Percentiles rank a stretch among this genome's conserved stretches.
These are phyloP conservation scores for Penstemon newberryi DNA, from an alignment of 257 asterid species.

Conservation along the genomic window DNA sequence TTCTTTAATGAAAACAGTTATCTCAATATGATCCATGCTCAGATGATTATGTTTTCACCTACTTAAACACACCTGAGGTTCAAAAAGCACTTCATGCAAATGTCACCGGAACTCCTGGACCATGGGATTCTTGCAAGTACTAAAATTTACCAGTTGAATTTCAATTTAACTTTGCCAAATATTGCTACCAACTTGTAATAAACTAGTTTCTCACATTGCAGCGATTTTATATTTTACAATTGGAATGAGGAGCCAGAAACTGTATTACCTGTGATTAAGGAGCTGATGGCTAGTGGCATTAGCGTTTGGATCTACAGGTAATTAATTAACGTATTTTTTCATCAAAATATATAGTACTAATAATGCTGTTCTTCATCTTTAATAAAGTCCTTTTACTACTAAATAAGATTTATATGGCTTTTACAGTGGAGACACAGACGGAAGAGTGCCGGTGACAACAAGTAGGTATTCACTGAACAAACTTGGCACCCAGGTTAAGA, in stretches of 20 bases:
- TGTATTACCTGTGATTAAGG: conserved; percentile 47
- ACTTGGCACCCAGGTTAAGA: conserved; percentile 39
- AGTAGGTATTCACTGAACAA: conserved; percentile 54
- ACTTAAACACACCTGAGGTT: conserved; percentile 47
- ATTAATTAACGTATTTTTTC: not conserved
- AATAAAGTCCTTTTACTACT: not conserved
- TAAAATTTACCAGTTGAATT: not conserved
- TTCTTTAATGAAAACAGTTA: not conserved
- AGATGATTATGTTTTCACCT: conserved; percentile 29
- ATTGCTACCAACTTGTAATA: not conserved
- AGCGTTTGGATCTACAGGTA: conserved; percentile 58
- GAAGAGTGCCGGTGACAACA: conserved; percentile 52
- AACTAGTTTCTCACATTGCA: not conserved
- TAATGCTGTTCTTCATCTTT: not conserved
- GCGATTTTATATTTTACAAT: not conserved
- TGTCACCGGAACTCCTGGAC: conserved; percentile 39
- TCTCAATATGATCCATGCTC: conserved; percentile 59
- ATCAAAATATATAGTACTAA: not conserved
- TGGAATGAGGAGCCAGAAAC: conserved; percentile 53
- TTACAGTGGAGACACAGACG: conserved; percentile 66
- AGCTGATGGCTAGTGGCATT: conserved; percentile 50
- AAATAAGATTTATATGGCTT: no score
- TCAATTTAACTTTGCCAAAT: not conserved
- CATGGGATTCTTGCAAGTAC: conserved; percentile 59
- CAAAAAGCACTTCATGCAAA: conserved; percentile 59